These are phyloP conservation scores for Sporothrix brunneoviolacea DNA, from an alignment of 2,329 filamentous ascomycete species.

Conservation along the genomic window DNA sequence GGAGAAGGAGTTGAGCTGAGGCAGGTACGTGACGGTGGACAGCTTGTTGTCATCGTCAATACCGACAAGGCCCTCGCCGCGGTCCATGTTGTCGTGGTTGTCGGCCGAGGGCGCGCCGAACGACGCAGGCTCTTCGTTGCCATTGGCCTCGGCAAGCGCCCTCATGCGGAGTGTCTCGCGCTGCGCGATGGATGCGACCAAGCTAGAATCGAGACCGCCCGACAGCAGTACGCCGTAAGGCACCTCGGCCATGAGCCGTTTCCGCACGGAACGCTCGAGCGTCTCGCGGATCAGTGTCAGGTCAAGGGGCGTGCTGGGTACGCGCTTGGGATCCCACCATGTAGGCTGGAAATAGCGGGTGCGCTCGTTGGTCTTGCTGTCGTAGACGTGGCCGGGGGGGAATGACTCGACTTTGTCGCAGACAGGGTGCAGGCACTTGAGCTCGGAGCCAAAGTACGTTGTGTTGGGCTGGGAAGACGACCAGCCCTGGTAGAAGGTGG, in stretches of 20 bases:
- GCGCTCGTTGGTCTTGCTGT: slow-evolving; percentile 80
- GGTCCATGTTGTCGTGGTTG: slow-evolving; percentile 45
- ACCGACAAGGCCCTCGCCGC: slow-evolving; percentile 72
- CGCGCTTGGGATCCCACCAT: slow-evolving; percentile 79
- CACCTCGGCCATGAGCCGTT: slow-evolving; percentile 97
- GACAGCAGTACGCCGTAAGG: slow-evolving; percentile 95
- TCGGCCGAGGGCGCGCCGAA: slow-evolving; percentile 33
- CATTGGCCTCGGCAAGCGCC: slow-evolving; percentile 50
- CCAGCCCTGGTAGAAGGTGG: slow-evolving; percentile 94
- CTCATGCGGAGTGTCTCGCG: slow-evolving; percentile 78
- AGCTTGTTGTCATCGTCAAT: slow-evolving; percentile 90
- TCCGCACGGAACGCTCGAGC: slow-evolving; percentile 86
- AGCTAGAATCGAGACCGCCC: slow-evolving; percentile 88
- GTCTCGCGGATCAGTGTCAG: slow-evolving; percentile 73
- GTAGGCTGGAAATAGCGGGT: slow-evolving; percentile 86
- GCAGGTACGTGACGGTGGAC: slow-evolving; percentile 82
- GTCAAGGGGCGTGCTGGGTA: slow-evolving; percentile 76
- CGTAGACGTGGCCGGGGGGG: slow-evolving; percentile 91
- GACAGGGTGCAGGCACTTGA: slow-evolving; percentile 87
- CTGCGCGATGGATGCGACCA: slow-evolving; percentile 93
- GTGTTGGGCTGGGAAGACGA: slow-evolving; percentile 74
- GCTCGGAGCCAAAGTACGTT: slow-evolving; percentile 92
- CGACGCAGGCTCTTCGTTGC: slow-evolving; percentile 38
- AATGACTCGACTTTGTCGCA: slow-evolving; percentile 95
- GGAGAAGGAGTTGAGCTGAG: slow-evolving; percentile 97